These are phyloP conservation scores for Podaxis carcinomalis DNA, from an alignment of 768 basidiomycete species.

Conservation along the genomic window DNA sequence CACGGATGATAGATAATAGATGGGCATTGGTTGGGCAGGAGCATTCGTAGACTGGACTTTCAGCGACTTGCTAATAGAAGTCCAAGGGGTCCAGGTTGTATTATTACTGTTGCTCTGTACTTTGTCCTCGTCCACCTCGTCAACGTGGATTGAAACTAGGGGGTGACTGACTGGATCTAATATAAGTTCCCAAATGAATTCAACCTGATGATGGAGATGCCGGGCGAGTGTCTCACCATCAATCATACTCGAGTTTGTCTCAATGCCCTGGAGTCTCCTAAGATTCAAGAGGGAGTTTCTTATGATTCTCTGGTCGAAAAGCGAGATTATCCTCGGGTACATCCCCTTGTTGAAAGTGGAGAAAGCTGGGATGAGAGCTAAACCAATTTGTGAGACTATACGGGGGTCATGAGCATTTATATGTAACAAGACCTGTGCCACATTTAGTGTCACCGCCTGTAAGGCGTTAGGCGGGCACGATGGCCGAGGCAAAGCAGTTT, in stretches of 20 bases:
- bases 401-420: slow-evolving; percentile 47
- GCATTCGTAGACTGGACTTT: slow-evolving; percentile 49
- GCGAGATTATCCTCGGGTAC: slow-evolving; percentile 56
- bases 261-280: slow-evolving; percentile 27
- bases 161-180: slow-evolving; percentile 24
- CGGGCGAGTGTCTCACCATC: slow-evolving; percentile 4
- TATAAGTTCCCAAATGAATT: background rate
- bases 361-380: slow-evolving; percentile 73
- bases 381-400: slow-evolving; percentile 55
- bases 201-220: background rate
- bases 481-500: slow-evolving; percentile 53
- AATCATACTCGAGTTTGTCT: slow-evolving; percentile 10
- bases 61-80: slow-evolving; percentile 10
- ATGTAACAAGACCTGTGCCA: slow-evolving; percentile 63
- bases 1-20: slow-evolving; percentile 61
- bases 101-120: background rate
- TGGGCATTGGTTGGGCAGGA: slow-evolving; percentile 46
- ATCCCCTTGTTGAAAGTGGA: slow-evolving; percentile 61
- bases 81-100: background rate
- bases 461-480: slow-evolving; percentile 69
- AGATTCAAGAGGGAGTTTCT: slow-evolving; percentile 50
- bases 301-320: slow-evolving; percentile 64
- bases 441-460: slow-evolving; percentile 68
- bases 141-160: slow-evolving; percentile 58
- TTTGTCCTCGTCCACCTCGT: slow-evolving; percentile 36